Conservation (phyloP, 1,284 basidiomycete genomes). For the Clitocybe nebularis region DNA sequence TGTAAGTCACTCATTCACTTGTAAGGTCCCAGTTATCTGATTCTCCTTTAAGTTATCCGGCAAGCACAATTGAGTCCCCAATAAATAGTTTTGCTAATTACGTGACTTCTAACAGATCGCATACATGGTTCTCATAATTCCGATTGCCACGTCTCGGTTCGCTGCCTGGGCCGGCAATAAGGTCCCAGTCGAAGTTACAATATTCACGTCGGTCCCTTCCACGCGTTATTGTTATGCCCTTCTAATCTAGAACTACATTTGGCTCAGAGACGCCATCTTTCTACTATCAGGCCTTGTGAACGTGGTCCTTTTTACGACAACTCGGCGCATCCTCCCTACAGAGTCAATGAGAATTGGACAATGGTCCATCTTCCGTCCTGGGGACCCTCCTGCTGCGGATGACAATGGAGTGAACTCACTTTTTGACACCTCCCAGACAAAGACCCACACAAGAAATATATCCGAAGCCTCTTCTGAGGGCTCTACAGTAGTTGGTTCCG, state of each 20-base stretch:
- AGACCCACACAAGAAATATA: conserved; percentile 8
- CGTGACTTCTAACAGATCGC: conserved; percentile 32
- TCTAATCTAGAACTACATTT: conserved; percentile 4
- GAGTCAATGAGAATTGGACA: conserved; percentile 36
- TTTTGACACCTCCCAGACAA: conserved; percentile 13
- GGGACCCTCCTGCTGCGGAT: conserved; percentile 12
- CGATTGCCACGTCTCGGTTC: conserved; percentile 43
- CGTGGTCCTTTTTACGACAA: conserved; percentile 43
- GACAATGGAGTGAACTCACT: conserved; percentile 19
- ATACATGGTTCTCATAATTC: conserved; percentile 45
- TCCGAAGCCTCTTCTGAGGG: conserved; percentile 11
- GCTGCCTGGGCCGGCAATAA: conserved; percentile 37
- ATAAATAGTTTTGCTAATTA: background rate
- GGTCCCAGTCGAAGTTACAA: conserved; percentile 39
- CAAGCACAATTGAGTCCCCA: conserved; percentile 20
- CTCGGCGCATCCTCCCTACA: conserved; percentile 43
- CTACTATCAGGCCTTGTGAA: conserved; percentile 46
- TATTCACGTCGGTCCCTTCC: conserved; percentile 41
- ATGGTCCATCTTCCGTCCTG: conserved; percentile 26
- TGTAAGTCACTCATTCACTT: conserved; percentile 29
- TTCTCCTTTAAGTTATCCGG: conserved; percentile 34
- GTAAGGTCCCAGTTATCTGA: conserved; percentile 5
- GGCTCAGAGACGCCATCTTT: conserved; percentile 39
- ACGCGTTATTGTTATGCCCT: background rate
- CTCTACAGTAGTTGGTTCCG: conserved; percentile 6